Base-by-base conservation (phyloP, 345 rosid genomes). In the Kandelia obovata region DNA sequence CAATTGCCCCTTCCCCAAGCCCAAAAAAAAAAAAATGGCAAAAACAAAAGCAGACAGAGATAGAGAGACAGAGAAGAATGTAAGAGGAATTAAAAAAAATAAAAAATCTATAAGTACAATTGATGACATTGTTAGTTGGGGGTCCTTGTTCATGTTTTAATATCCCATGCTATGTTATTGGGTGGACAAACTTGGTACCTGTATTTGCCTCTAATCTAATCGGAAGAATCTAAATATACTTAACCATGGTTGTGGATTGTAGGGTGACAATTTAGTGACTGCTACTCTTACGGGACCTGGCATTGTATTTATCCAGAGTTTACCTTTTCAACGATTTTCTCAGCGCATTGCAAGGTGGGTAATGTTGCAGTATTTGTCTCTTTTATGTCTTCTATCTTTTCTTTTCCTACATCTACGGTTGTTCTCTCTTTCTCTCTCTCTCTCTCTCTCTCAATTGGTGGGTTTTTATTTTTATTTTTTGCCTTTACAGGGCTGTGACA, bases 281-380 rank as follows among this genome's bases (percentile, higher is more conserved):
- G 97, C 96, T 1, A 74, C 85, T 28, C 82, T 92, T 64, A 92
- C 96, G 9, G 99, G 99, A 69, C 99, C 99, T 15, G 98, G 99
- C 72, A 92, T 95, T 5, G 99, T 95, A 68, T 95, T 95, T 84
- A 90, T 92, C 74, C 99, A 95, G 74, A 95, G 98, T 73, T 78
- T 95, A 69, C 99, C 99, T 11, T 95, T 95, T 59, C 96, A 87
- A 73, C 81, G 91, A 31, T 79, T 92, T 74, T 95, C 99, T 39
- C 98, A 89, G 79, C 88, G 94, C 21, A 92, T 95, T 27, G 98
- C 98, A 32, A 87, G 98, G 99, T 95, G 16, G 47, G 47, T 39
- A 11, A 9, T 3, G 30, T 58, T 56, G 35, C 69, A 67, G 55
- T 26, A 21, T 43, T 10, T 51, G 59, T 16, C 28, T 5, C 57